phyloP scores from a whole-genome alignment of 176 grass and related monocot species.

The Avena atlantica region DNA sequence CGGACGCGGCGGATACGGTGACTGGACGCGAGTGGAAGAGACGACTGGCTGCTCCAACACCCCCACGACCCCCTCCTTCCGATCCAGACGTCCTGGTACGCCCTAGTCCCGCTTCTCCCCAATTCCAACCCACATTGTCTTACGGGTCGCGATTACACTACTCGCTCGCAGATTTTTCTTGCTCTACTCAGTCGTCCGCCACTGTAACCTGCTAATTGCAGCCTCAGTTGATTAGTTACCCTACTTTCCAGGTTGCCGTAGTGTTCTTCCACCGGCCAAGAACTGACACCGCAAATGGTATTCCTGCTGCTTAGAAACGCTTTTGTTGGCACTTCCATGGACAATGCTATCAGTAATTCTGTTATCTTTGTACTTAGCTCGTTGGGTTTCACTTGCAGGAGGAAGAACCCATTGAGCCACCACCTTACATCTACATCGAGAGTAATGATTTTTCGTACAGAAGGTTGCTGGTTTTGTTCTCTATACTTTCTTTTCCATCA shows the following conservation, averaged over 20 bases:
- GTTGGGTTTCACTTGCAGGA: constrained; percentile 40
- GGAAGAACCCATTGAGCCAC: constrained; percentile 44
- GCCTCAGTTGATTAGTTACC: neutral
- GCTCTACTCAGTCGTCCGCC: neutral
- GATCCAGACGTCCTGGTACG: constrained; percentile 30
- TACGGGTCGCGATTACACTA: neutral
- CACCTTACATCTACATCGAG: constrained; percentile 80
- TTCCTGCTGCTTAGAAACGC: neutral
- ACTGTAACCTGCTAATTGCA: neutral
- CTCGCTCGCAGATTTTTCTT: neutral
- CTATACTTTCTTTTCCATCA: neutral
- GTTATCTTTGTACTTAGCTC: constrained; percentile 24
- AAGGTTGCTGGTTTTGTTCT: constrained; percentile 53
- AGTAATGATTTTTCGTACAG: constrained; percentile 81
- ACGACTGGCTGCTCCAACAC: neutral
- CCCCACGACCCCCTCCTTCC: neutral
- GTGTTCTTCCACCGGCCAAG: neutral
- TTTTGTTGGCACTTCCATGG: neutral
- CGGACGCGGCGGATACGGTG: neutral
- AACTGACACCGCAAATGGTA: constrained; percentile 36
- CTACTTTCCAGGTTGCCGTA: constrained; percentile 4
- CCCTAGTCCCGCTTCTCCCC: constrained; percentile 15
- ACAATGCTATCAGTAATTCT: neutral
- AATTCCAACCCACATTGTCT: neutral
- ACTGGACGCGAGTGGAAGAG: neutral